A percentile compares a stretch with the other conserved stretches of the same genome.
Evolutionary conservation across 306 rosid genomes (phyloP).

Genomic region (Prunus mongolica): DNA sequence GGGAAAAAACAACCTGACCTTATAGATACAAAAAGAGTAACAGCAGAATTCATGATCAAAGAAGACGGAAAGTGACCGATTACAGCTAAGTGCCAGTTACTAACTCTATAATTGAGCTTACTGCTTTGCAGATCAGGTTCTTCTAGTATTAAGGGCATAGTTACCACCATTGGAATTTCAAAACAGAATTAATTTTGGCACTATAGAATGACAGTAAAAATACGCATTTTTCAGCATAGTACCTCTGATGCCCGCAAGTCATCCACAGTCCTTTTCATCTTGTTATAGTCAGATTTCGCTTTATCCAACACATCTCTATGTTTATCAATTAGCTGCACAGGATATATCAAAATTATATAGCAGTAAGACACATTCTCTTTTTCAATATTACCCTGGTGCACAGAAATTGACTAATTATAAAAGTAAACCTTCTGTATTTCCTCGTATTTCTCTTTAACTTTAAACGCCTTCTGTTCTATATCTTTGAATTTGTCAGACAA

Average conservation of each 20-base stretch:
- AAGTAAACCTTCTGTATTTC: conserved; percentile 62
- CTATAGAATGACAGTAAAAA: conserved; percentile 3
- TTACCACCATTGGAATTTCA: not conserved
- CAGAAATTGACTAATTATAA: conserved; percentile 2
- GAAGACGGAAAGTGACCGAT: not conserved
- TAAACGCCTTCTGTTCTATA: conserved; percentile 79
- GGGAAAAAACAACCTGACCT: not conserved
- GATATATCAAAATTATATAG: conserved; percentile 15
- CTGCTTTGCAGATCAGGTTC: not conserved
- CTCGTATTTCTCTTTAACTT: conserved; percentile 67
- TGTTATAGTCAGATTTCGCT: conserved; percentile 59
- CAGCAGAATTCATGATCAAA: not conserved
- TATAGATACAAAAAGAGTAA: not conserved
- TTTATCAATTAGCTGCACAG: conserved; percentile 58
- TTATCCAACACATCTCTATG: conserved; percentile 62
- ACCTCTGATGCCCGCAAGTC: conserved; percentile 90
- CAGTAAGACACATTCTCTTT: not conserved
- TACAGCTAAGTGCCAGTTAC: not conserved
- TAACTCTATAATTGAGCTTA: not conserved
- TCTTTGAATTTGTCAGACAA: conserved; percentile 58
- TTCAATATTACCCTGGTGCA: not conserved
- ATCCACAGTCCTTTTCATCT: conserved; percentile 64
- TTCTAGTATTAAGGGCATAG: not conserved
- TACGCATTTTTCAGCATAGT: conserved; percentile 12
- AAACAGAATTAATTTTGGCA: not conserved